A percentile compares a stretch with the other conserved stretches of the same genome.
These are phyloP conservation scores for Phytomonas sp. DNA, from an alignment of 208 protist genomes.

Conservation along the genomic window DNA sequence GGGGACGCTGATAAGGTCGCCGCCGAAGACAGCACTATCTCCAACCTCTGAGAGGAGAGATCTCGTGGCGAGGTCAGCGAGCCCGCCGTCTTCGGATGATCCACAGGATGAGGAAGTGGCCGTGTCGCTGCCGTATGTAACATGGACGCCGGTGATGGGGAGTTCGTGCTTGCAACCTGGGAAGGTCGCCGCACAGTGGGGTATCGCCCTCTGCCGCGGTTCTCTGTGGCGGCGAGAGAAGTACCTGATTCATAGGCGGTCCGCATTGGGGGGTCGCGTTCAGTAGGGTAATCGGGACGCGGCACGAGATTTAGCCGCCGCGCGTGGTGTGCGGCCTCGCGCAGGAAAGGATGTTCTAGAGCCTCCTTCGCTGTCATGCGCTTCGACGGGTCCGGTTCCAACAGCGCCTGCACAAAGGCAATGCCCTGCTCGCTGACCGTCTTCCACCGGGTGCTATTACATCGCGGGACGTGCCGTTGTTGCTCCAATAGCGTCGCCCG, in stretches of 20 bases:
- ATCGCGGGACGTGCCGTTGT: slow-evolving; percentile 54
- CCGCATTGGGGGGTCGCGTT: background rate
- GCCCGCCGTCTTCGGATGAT: too few relatives aligned
- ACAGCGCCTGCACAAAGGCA: slow-evolving; percentile 53
- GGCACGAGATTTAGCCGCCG: slow-evolving; percentile 52
- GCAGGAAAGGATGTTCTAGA: slow-evolving; percentile 60
- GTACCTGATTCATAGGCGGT: background rate
- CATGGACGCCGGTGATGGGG: background rate
- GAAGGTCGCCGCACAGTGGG: background rate
- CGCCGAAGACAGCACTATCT: too few relatives aligned
- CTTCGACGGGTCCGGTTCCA: slow-evolving; percentile 48
- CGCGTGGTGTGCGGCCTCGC: slow-evolving; percentile 27
- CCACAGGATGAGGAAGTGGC: too few relatives aligned
- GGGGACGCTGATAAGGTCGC: too few relatives aligned
- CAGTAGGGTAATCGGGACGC: background rate
- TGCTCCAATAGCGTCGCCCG: slow-evolving; percentile 51
- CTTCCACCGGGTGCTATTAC: slow-evolving; percentile 51
- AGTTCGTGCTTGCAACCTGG: background rate
- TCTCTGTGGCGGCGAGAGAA: background rate
- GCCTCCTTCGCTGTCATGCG: slow-evolving; percentile 43
- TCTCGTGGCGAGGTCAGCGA: too few relatives aligned
- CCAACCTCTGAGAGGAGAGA: too few relatives aligned
- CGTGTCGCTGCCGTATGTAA: background rate
- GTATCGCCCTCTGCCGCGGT: background rate
- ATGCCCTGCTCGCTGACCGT: slow-evolving; percentile 52